Evolutionary conservation across 2,329 filamentous ascomycete genomes (phyloP).

Genomic region (Colletotrichum nymphaeae): DNA sequence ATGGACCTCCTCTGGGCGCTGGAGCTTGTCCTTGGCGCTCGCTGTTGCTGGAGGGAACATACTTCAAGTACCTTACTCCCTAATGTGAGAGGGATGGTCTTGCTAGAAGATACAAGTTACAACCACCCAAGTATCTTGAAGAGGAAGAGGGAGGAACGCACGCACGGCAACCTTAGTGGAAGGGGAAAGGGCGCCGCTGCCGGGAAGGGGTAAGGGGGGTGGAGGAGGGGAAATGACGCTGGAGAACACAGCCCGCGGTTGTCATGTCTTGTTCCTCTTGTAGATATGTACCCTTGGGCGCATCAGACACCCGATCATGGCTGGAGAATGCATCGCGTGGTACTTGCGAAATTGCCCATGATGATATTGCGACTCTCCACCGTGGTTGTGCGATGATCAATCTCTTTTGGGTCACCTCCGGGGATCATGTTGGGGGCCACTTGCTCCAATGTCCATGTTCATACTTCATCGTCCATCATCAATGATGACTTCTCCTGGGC

Average conservation of each 20-base stretch:
- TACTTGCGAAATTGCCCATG: constrained; percentile 14
- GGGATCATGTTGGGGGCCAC: constrained; percentile 1
- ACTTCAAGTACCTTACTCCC: too few relatives aligned
- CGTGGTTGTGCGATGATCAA: constrained; percentile 11
- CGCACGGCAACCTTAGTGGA: background rate
- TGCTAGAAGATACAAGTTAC: too few relatives aligned
- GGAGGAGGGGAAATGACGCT: constrained; percentile 34
- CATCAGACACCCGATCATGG: background rate
- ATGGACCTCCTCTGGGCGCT: constrained; percentile 18
- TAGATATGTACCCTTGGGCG: background rate
- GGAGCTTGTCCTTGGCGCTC: background rate
- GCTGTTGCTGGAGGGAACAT: constrained; percentile 1
- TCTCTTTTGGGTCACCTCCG: constrained; percentile 22
- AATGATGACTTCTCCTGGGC: background rate
- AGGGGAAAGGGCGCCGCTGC: background rate
- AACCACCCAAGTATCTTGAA: too few relatives aligned
- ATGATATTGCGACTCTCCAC: background rate
- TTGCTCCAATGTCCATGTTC: background rate
- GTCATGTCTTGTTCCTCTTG: constrained; percentile 11
- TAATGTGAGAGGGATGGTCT: background rate
- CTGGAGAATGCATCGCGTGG: constrained; percentile 2
- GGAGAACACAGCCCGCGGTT: constrained; percentile 25
- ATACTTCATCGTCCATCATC: background rate
- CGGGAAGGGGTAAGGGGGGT: constrained; percentile 19
- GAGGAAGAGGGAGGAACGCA: background rate